phyloP scores from a whole-genome alignment of 2,329 filamentous ascomycete species.

The Arthroderma uncinatum region DNA sequence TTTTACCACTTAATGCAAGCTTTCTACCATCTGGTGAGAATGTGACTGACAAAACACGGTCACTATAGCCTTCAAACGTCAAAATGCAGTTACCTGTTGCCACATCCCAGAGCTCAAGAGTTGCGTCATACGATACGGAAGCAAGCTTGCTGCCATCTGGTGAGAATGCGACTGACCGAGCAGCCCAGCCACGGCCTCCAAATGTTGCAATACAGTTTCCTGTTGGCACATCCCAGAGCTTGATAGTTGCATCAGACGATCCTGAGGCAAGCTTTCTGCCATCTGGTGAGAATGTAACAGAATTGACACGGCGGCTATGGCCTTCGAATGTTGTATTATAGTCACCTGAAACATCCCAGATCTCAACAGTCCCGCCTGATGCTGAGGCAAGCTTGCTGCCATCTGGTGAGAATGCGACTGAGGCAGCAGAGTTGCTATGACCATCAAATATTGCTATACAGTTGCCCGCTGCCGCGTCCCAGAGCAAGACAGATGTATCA shows the following conservation, averaged over 20 bases:
- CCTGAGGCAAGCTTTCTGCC: slow-evolving; percentile 73
- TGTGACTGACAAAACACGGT: background rate
- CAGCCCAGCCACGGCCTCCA: background rate
- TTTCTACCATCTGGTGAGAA: too few relatives aligned
- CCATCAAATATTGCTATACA: slow-evolving; percentile 36
- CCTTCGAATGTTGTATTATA: slow-evolving; percentile 38
- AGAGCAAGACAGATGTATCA: slow-evolving; percentile 86
- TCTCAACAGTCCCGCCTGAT: slow-evolving; percentile 83
- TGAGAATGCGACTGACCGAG: background rate
- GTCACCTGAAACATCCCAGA: slow-evolving; percentile 46
- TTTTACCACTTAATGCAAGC: slow-evolving; percentile 85
- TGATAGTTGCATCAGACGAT: slow-evolving; percentile 85
- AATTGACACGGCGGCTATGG: slow-evolving; percentile 60
- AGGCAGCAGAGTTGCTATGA: slow-evolving; percentile 93
- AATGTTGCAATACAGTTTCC: slow-evolving; percentile 30
- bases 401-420: slow-evolving; percentile 88
- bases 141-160: background rate
- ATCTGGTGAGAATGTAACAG: slow-evolving; percentile 79
- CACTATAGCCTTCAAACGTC: slow-evolving; percentile 43
- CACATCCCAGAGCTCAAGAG: slow-evolving; percentile 1
- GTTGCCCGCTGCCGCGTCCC: slow-evolving; percentile 66
- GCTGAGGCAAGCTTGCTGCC: slow-evolving; percentile 76
- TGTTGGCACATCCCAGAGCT: slow-evolving; percentile 83
- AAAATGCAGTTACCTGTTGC: background rate
- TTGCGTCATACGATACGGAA: background rate